These are phyloP conservation scores for Syncephalastrum racemosum DNA, from an alignment of 371 early-diverging fungal species.

Conservation along the genomic window DNA sequence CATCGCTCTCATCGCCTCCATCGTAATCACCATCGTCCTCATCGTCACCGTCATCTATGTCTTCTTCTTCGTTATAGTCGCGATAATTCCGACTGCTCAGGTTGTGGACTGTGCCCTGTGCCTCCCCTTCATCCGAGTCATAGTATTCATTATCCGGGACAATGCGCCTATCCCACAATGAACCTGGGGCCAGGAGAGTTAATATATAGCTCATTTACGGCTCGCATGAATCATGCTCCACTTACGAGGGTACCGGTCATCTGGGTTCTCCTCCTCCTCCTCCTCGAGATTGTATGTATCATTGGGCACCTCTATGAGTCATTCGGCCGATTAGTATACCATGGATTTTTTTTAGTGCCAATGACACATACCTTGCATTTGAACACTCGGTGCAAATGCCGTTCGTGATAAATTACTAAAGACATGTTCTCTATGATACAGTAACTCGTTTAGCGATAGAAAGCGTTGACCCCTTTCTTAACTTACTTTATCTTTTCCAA, in stretches of 20 bases:
- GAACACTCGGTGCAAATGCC: conserved; percentile 74
- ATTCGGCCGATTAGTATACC: background rate
- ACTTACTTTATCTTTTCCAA: conserved; percentile 70
- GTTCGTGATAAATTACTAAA: conserved; percentile 80
- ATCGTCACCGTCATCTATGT: conserved; percentile 13
- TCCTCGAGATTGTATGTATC: conserved; percentile 51
- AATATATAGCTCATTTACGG: conserved; percentile 2
- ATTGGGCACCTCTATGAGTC: conserved; percentile 40
- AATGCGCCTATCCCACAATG: conserved; percentile 59
- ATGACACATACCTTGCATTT: conserved; percentile 45
- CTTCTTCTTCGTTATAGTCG: conserved; percentile 23
- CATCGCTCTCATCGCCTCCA: conserved; percentile 24
- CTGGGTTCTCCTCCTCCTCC: conserved; percentile 50
- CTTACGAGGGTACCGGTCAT: conserved; percentile 54
- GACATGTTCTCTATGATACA: conserved; percentile 35
- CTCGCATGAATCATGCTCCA: background rate
- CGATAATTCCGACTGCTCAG: conserved; percentile 30
- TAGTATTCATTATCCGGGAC: conserved; percentile 66
- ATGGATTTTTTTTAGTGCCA: background rate
- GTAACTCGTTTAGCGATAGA: background rate
- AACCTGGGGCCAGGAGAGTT: conserved; percentile 27
- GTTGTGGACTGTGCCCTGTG: conserved; percentile 26
- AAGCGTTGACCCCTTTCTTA: background rate
- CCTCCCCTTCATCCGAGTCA: conserved; percentile 71
- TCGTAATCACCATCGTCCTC: conserved; percentile 16